A percentile compares a stretch with the other conserved stretches of the same genome.
Evolutionary conservation across 371 early-diverging fungal genomes (phyloP).

Genomic region (Chytridium lagenaria): DNA sequence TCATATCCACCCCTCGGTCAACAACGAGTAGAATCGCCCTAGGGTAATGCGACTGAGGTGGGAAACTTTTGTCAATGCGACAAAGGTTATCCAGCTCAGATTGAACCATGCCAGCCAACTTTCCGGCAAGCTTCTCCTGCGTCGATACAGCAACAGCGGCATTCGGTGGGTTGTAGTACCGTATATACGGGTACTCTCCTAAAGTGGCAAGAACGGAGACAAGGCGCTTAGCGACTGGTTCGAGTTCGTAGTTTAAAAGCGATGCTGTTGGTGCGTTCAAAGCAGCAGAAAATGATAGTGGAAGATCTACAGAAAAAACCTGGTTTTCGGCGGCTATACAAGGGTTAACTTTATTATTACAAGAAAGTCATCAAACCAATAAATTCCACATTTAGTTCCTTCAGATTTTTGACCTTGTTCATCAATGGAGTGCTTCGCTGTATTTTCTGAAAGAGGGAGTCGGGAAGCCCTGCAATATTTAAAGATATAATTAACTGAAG

Average conservation of each 20-base stretch:
- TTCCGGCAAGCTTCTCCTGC: conserved; percentile 27
- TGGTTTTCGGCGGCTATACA: conserved; percentile 72
- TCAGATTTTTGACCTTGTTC: conserved; percentile 36
- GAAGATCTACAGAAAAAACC: conserved; percentile 78
- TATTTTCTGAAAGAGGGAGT: conserved; percentile 49
- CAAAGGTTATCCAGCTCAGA: conserved; percentile 69
- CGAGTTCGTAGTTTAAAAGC: conserved; percentile 61
- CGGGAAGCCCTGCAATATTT: conserved; percentile 41
- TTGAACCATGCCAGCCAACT: conserved; percentile 58
- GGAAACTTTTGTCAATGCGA: conserved; percentile 64
- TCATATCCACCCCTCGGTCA: conserved; percentile 90
- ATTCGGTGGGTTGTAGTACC: conserved; percentile 74
- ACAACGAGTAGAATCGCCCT: conserved; percentile 83
- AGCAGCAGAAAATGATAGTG: conserved; percentile 66
- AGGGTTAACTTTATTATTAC: neutral
- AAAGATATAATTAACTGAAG: neutral
- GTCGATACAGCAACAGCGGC: conserved; percentile 25
- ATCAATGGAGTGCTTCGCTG: conserved; percentile 37
- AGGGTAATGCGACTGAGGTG: conserved; percentile 65
- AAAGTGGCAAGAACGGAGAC: conserved; percentile 52
- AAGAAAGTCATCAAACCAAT: conserved; percentile 37
- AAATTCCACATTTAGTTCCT: conserved; percentile 59
- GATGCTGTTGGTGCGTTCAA: conserved; percentile 60
- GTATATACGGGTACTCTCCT: conserved; percentile 77
- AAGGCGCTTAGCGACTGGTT: conserved; percentile 68